phyloP scores from a whole-genome alignment of 768 basidiomycete species.

The Lactarius hatsudake region DNA sequence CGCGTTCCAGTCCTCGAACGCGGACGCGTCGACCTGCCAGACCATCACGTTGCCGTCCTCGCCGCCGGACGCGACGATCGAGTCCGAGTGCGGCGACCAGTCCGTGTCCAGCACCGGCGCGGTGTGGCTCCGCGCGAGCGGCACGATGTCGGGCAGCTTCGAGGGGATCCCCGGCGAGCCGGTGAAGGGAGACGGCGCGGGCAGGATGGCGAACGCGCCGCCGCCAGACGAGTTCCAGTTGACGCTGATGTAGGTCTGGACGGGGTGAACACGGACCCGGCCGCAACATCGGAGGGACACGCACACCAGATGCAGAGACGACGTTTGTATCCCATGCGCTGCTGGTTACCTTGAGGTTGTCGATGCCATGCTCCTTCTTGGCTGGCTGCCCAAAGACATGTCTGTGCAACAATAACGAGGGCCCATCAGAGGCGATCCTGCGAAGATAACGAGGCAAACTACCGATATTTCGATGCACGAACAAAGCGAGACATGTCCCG shows the following conservation, averaged over 20 bases:
- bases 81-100: conserved; percentile 94
- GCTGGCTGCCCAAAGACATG: conserved; percentile 89
- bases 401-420: conserved; percentile 38
- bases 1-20: conserved; percentile 81
- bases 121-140: conserved; percentile 84
- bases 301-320: conserved; percentile 77
- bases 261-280: conserved; percentile 15
- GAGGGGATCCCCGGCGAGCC: conserved; percentile 54
- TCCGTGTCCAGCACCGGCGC: conserved; percentile 90
- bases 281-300: conserved; percentile 30
- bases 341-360: conserved; percentile 83
- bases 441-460: conserved; percentile 31
- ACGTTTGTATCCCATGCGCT: conserved; percentile 97
- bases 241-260: conserved; percentile 67
- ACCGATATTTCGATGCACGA: conserved; percentile 84
- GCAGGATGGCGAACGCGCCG: conserved; percentile 92
- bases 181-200: conserved; percentile 71
- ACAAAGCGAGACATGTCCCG: conserved; percentile 78
- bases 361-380: conserved; percentile 78
- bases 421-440: conserved; percentile 9
- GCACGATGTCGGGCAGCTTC: conserved; percentile 90
- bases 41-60: conserved; percentile 94
- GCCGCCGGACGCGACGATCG: conserved; percentile 84
- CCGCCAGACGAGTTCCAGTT: conserved; percentile 95
- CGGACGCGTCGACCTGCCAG: conserved; percentile 71